These are phyloP conservation scores for Torrubiellomyces zombiae DNA, from an alignment of 2,329 filamentous ascomycete genomes.

Conservation along the genomic window DNA sequence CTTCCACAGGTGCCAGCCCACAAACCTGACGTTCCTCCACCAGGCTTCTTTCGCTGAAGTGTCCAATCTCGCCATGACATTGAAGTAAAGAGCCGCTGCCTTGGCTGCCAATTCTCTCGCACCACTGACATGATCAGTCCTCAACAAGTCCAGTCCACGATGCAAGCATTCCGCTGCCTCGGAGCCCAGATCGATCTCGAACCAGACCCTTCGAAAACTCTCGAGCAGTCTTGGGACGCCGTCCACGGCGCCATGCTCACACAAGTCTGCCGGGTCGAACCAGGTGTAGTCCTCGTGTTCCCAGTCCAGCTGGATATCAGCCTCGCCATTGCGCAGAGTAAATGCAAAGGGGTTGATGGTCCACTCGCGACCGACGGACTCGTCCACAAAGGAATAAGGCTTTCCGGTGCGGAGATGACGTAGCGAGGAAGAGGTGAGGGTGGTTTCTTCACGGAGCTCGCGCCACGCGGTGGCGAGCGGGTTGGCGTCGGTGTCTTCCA, in stretches of 20 bases:
- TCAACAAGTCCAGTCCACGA: constrained; percentile 30
- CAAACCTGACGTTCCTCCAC: constrained; percentile 39
- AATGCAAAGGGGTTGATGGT: constrained; percentile 47
- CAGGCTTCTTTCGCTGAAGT: constrained; percentile 19
- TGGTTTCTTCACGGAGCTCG: constrained; percentile 46
- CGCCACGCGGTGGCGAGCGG: constrained; percentile 42
- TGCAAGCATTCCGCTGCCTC: constrained; percentile 27
- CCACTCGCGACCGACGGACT: constrained; percentile 38
- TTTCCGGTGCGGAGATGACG: constrained; percentile 39
- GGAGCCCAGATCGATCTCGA: constrained; percentile 32
- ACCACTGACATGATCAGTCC: constrained; percentile 39
- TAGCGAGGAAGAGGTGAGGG: constrained; percentile 28
- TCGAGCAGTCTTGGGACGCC: constrained; percentile 41
- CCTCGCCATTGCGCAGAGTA: constrained; percentile 26
- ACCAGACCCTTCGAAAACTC: constrained; percentile 42
- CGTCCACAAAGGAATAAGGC: constrained; percentile 38
- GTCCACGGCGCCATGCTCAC: constrained; percentile 25
- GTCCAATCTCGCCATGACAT: constrained; percentile 23
- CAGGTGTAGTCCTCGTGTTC: constrained; percentile 44
- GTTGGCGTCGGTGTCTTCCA: constrained; percentile 33
- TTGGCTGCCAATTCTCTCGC: constrained; percentile 39
- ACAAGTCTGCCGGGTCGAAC: constrained; percentile 34
- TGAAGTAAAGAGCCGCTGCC: constrained; percentile 31
- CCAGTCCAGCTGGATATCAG: constrained; percentile 39
- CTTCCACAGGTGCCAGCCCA: constrained; percentile 47